phyloP scores from a whole-genome alignment of 495 filamentous ascomycete genomes.

The Filosporella fistucella region DNA sequence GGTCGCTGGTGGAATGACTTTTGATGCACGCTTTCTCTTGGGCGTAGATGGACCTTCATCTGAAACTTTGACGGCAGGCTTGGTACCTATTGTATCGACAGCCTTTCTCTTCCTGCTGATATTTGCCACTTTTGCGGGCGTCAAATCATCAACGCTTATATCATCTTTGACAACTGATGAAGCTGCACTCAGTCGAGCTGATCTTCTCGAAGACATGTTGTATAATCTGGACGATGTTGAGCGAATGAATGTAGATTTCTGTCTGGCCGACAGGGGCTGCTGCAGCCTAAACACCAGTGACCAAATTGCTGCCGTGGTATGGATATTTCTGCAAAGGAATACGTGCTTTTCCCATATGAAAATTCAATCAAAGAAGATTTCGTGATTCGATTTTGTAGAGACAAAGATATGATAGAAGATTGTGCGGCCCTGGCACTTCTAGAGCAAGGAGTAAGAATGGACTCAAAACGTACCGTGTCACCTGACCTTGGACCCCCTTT shows the following conservation, averaged over 20 bases:
- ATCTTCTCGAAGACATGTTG: slow-evolving; percentile 54
- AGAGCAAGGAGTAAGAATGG: no score
- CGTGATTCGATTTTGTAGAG: no score
- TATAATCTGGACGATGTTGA: slow-evolving; percentile 1
- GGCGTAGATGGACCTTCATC: slow-evolving; percentile 18
- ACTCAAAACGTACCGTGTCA: no score
- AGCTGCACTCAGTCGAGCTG: slow-evolving; percentile 48
- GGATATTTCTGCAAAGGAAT: neutral
- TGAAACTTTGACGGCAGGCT: neutral
- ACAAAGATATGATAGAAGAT: no score
- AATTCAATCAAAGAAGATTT: no score
- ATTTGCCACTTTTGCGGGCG: slow-evolving; percentile 11
- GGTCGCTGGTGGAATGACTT: slow-evolving; percentile 9
- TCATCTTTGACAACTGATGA: slow-evolving; percentile 18
- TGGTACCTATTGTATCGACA: slow-evolving; percentile 8
- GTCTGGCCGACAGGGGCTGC: slow-evolving; percentile 2
- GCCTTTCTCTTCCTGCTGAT: slow-evolving; percentile 35
- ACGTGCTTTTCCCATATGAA: no score
- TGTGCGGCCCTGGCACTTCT: no score
- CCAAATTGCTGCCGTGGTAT: slow-evolving; percentile 8
- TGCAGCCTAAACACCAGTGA: slow-evolving; percentile 13
- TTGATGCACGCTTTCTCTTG: slow-evolving; percentile 18
- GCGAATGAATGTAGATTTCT: neutral
- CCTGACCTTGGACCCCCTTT: no score
- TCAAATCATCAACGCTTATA: neutral